phyloP scores from a whole-genome alignment of 2,329 filamentous ascomycete genomes.

The Colletotrichum sublineola region DNA sequence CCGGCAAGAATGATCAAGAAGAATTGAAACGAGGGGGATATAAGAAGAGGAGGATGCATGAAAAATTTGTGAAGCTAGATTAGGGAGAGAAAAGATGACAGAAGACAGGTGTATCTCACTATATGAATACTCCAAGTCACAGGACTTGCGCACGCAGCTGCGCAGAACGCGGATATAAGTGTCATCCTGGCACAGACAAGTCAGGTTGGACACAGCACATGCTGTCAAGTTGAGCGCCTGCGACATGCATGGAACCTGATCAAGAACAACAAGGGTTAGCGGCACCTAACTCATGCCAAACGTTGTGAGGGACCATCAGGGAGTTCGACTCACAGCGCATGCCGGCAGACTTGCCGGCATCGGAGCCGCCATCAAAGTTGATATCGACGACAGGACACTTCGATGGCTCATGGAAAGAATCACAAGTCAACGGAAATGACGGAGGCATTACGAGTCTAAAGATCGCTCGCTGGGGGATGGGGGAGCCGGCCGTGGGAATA shows the following conservation, averaged over 20 bases:
- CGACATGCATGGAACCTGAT: constrained; percentile 20
- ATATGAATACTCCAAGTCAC: constrained; percentile 17
- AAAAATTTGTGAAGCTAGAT: not conserved
- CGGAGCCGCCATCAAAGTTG: constrained; percentile 12
- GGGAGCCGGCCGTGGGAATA: not conserved
- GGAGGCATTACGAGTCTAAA: not conserved
- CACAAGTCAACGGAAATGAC: not conserved
- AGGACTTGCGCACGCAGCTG: constrained; percentile 15
- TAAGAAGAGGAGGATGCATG: too few species aligned
- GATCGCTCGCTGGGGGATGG: not conserved
- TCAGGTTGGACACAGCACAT: constrained; percentile 24
- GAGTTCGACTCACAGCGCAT: constrained; percentile 26
- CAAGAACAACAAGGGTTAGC: not conserved
- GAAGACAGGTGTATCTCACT: constrained; percentile 1
- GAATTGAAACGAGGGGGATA: not conserved
- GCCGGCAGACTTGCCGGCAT: constrained; percentile 22
- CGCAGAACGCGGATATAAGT: constrained; percentile 15
- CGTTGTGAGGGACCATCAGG: too few species aligned
- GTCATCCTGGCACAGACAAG: constrained; percentile 24
- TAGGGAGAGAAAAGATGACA: not conserved
- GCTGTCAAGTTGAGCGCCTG: constrained; percentile 25
- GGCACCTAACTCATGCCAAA: too few species aligned
- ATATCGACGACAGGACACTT: not conserved
- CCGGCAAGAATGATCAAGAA: too few species aligned
- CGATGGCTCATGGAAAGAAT: not conserved